These are phyloP conservation scores for Prunella vulgaris DNA, from an alignment of 257 asterid genomes.

Conservation along the genomic window DNA sequence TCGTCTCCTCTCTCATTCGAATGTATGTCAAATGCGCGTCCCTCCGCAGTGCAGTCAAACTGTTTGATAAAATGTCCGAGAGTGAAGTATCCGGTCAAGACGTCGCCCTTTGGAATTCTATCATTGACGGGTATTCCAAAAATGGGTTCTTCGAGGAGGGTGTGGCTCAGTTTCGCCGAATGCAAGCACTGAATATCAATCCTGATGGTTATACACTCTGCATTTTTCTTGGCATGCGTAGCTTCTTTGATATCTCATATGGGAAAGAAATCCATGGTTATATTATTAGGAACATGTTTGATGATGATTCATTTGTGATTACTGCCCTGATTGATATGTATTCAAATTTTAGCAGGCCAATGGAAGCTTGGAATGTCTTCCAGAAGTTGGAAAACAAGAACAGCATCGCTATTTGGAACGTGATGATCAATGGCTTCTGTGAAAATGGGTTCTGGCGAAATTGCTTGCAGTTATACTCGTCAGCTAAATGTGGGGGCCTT, in stretches of 20 bases:
- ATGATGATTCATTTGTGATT: constrained; percentile 52
- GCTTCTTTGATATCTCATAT: constrained; percentile 11
- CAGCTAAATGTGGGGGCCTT: constrained; percentile 44
- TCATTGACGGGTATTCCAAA: constrained; percentile 63
- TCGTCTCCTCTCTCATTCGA: constrained; percentile 59
- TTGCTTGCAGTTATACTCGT: constrained; percentile 45
- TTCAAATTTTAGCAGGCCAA: constrained; percentile 38
- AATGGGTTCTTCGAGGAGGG: constrained; percentile 44
- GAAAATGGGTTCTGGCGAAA: constrained; percentile 60
- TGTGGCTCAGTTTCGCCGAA: constrained; percentile 38
- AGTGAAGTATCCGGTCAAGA: constrained; percentile 39
- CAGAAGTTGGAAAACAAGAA: constrained; percentile 34
- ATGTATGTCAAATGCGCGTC: constrained; percentile 63
- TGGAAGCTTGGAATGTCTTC: constrained; percentile 66
- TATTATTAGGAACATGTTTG: constrained; percentile 41
- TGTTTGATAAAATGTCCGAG: constrained; percentile 61
- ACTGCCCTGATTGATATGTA: constrained; percentile 74
- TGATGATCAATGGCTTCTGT: constrained; percentile 63
- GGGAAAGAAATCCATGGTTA: constrained; percentile 73
- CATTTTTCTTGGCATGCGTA: constrained; percentile 57
- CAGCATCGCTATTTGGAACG: constrained; percentile 59
- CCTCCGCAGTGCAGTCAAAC: constrained; percentile 40
- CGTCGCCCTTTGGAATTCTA: constrained; percentile 76
- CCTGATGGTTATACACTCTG: constrained; percentile 79
- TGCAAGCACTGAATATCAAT: constrained; percentile 50